These are phyloP conservation scores for Saccharomyces paradoxus DNA, from an alignment of 805 yeast species.

Conservation along the genomic window DNA sequence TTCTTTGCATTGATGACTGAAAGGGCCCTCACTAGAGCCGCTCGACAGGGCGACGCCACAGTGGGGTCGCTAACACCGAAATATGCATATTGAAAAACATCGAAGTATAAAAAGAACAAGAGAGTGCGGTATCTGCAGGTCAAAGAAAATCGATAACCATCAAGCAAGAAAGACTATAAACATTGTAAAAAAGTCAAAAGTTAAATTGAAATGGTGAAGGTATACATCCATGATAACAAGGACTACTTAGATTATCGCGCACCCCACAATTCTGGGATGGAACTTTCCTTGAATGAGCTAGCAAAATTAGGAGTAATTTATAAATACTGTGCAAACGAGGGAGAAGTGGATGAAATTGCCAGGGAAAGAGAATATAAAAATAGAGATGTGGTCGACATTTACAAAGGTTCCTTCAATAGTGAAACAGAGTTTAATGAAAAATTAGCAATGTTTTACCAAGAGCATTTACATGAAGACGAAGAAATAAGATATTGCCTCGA, in stretches of 20 bases:
- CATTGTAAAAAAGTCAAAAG: conserved; percentile 29
- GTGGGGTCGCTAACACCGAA: neutral
- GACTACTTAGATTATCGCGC: conserved; percentile 52
- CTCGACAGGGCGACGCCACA: neutral
- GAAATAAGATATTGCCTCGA: conserved; percentile 85
- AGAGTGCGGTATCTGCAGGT: neutral
- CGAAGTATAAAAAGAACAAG: neutral
- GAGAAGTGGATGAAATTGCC: conserved; percentile 61
- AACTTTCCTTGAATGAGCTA: conserved; percentile 44
- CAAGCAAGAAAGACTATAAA: neutral
- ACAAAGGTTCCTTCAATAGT: conserved; percentile 52
- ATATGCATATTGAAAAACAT: neutral
- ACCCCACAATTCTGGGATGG: conserved; percentile 62
- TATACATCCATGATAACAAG: conserved; percentile 59
- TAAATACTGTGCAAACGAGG: conserved; percentile 39
- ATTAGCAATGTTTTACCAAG: conserved; percentile 62
- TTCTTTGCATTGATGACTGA: neutral
- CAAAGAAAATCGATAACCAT: neutral
- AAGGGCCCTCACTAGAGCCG: neutral
- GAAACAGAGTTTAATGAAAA: conserved; percentile 53
- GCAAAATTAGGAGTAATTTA: conserved; percentile 62
- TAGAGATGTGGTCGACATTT: conserved; percentile 62
- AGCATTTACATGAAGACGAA: conserved; percentile 94
- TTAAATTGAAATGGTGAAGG: conserved; percentile 32
- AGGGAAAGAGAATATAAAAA: conserved; percentile 65